Evolutionary conservation across 1,284 basidiomycete species (phyloP).

Genomic region (Chiua sp.): DNA sequence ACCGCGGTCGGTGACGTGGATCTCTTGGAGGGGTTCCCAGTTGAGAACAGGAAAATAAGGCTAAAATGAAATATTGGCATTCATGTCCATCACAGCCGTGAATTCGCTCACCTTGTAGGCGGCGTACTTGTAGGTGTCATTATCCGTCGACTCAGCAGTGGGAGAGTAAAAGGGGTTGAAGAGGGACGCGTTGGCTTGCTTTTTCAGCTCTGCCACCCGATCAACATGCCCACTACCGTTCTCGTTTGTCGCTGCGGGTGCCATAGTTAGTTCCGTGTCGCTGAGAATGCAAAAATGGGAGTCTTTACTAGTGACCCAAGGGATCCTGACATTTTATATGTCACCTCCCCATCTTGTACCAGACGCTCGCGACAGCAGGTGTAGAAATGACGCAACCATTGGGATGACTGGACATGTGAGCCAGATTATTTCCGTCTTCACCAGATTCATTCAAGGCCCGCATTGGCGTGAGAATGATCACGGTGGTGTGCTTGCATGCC

Average conservation of each 20-base stretch:
- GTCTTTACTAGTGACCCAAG: not conserved
- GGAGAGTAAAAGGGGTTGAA: conserved; percentile 77
- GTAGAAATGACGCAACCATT: conserved; percentile 26
- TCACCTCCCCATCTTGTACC: not conserved
- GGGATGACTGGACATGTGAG: conserved; percentile 20
- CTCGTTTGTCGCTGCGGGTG: conserved; percentile 49
- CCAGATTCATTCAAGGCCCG: too few species aligned
- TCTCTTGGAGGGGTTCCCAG: conserved; percentile 67
- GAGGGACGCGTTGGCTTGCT: conserved; percentile 27
- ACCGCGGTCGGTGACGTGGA: conserved; percentile 68
- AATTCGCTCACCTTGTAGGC: conserved; percentile 59
- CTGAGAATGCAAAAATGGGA: not conserved
- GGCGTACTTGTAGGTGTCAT: conserved; percentile 59
- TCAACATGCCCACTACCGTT: conserved; percentile 16
- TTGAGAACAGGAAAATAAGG: conserved; percentile 66
- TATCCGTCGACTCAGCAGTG: conserved; percentile 51
- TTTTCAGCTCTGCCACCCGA: conserved; percentile 24
- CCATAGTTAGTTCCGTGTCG: conserved; percentile 38
- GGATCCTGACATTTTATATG: conserved; percentile 24
- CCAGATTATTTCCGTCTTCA: conserved; percentile 1
- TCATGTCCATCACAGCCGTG: not conserved
- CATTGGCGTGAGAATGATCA: too few species aligned
- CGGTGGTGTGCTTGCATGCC: not conserved
- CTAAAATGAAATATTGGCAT: conserved; percentile 39
- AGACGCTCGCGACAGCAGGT: conserved; percentile 18